These are phyloP conservation scores for Trichoderma lentiforme DNA, from an alignment of 2,329 filamentous ascomycete genomes.

Conservation along the genomic window DNA sequence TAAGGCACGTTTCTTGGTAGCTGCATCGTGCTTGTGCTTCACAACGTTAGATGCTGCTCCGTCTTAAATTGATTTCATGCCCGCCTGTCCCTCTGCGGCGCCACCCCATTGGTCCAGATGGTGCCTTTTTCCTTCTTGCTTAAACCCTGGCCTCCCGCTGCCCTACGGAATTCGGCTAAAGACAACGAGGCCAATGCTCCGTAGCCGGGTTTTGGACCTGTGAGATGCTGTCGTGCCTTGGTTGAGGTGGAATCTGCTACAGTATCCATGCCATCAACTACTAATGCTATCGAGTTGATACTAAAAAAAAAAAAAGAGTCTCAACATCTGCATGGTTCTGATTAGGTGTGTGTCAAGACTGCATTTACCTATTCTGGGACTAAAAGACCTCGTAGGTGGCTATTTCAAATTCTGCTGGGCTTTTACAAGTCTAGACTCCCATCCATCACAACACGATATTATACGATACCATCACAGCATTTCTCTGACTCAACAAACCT, in stretches of 20 bases:
- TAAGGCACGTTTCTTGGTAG: neutral
- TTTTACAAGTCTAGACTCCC: neutral
- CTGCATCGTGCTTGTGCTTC: neutral
- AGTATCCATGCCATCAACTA: neutral
- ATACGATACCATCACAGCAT: neutral
- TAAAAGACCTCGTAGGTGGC: no score
- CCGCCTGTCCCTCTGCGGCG: neutral
- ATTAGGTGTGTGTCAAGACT: neutral
- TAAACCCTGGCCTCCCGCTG: neutral
- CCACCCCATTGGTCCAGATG: neutral
- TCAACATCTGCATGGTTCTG: neutral
- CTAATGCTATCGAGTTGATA: neutral
- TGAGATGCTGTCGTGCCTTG: neutral
- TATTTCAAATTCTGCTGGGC: neutral
- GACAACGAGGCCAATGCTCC: neutral
- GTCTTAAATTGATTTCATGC: neutral
- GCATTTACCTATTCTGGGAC: neutral
- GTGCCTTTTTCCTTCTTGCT: neutral
- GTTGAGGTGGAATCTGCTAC: neutral
- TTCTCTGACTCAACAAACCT: neutral
- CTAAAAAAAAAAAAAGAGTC: neutral
- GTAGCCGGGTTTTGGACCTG: neutral
- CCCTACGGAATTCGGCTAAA: slow-evolving; percentile 9
- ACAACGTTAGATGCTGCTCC: neutral
- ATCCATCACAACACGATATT: neutral